These are phyloP conservation scores for Linum tenue DNA, from an alignment of 345 rosid genomes.

Conservation along the genomic window DNA sequence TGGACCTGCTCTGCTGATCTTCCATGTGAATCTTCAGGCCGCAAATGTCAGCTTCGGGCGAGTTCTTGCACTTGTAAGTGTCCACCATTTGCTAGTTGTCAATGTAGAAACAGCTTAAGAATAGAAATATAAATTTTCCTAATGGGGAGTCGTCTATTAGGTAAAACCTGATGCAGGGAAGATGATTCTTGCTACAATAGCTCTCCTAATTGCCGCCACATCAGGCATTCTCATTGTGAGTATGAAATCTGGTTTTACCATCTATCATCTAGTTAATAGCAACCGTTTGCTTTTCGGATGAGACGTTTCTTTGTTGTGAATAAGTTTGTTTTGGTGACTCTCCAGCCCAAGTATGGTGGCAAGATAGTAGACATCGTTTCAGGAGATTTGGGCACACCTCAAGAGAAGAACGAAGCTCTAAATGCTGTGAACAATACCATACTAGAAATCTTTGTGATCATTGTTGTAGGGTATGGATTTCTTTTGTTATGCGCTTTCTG, in stretches of 20 bases:
- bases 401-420: conserved; percentile 30
- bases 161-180: conserved; percentile 78
- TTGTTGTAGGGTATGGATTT: conserved; percentile 29
- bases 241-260: conserved; percentile 4
- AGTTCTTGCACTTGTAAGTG: conserved; percentile 63
- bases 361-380: conserved; percentile 43
- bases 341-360: conserved; percentile 45
- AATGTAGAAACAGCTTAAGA: neutral
- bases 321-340: neutral
- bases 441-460: conserved; percentile 29
- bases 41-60: conserved; percentile 67
- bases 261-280: neutral
- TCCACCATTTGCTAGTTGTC: conserved; percentile 1
- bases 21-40: conserved; percentile 38
- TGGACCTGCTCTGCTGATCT: conserved; percentile 1
- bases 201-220: conserved; percentile 62
- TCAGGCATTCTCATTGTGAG: conserved; percentile 63
- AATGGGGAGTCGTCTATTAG: conserved; percentile 26
- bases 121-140: neutral
- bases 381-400: conserved; percentile 26
- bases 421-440: conserved; percentile 37
- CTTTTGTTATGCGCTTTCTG: neutral
- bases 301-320: neutral
- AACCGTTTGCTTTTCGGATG: neutral
- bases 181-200: conserved; percentile 58